Evolutionary conservation across 2,329 filamentous ascomycete species (phyloP).

Genomic region (Bertia moriformis): DNA sequence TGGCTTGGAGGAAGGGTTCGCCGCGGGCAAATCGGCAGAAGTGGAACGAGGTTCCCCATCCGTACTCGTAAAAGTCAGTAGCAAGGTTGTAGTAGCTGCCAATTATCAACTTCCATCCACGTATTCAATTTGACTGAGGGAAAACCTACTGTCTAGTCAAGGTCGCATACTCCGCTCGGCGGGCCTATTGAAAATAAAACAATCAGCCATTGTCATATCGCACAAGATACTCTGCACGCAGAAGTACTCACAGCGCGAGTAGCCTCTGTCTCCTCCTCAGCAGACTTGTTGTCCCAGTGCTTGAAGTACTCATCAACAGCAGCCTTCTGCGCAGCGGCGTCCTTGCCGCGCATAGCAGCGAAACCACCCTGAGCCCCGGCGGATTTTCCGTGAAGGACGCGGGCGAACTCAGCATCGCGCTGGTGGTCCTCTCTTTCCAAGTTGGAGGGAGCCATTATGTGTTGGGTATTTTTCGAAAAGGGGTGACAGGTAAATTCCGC

Average conservation of each 20-base stretch:
- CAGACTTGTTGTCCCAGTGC: slow-evolving; percentile 61
- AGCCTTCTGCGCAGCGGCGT: slow-evolving; percentile 48
- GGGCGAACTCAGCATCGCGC: slow-evolving; percentile 54
- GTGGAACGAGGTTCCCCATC: slow-evolving; percentile 64
- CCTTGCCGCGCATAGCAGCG: slow-evolving; percentile 51
- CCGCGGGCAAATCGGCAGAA: slow-evolving; percentile 62
- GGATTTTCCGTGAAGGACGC: slow-evolving; percentile 48
- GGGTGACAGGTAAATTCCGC: not conserved
- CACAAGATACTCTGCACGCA: slow-evolving; percentile 1
- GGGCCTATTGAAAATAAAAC: slow-evolving; percentile 24
- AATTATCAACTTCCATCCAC: not conserved
- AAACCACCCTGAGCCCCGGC: slow-evolving; percentile 38
- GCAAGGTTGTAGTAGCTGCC: slow-evolving; percentile 59
- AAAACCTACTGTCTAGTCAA: slow-evolving; percentile 51
- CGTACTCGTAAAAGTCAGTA: slow-evolving; percentile 63
- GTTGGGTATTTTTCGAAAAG: not conserved
- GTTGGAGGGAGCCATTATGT: slow-evolving; percentile 4
- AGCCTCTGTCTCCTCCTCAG: slow-evolving; percentile 50
- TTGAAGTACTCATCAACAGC: slow-evolving; percentile 67
- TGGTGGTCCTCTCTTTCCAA: slow-evolving; percentile 47
- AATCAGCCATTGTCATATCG: no score
- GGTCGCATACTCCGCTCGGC: slow-evolving; percentile 57
- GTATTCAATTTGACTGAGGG: slow-evolving; percentile 1
- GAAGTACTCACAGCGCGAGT: slow-evolving; percentile 36
- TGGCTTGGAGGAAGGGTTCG: slow-evolving; percentile 57